Conservation (phyloP, 352 stramenopile species). For the Thalassiosira oceanica region DNA sequence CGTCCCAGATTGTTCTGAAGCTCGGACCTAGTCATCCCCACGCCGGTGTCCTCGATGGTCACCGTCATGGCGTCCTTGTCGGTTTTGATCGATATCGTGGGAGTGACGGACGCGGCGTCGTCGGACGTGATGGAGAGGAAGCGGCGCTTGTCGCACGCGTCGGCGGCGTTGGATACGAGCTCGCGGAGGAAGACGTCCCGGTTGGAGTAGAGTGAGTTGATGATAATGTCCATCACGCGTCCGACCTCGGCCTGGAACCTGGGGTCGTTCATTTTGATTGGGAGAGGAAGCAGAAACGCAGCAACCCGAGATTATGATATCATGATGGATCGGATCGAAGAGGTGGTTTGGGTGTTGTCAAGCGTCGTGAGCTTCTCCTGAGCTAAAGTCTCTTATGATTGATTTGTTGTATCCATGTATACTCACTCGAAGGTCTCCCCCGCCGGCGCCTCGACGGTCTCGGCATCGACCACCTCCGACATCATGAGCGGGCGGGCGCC, state of each 20-base stretch:
- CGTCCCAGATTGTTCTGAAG: constrained; percentile 96
- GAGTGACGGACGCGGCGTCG: constrained; percentile 63
- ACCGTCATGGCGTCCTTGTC: constrained; percentile 93
- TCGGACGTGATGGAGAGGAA: constrained; percentile 94
- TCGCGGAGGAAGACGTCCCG: constrained; percentile 99
- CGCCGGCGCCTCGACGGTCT: too few relatives aligned
- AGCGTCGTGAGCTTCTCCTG: too few relatives aligned
- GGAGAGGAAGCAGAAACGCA: too few relatives aligned
- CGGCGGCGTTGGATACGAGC: constrained; percentile 98
- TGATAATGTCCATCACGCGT: constrained; percentile 99
- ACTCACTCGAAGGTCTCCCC: too few relatives aligned
- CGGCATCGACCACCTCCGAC: too few relatives aligned
- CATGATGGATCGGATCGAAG: too few relatives aligned
- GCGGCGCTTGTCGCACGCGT: constrained; percentile 98
- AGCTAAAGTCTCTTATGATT: too few relatives aligned
- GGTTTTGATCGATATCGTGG: constrained; percentile 95
- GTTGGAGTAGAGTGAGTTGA: constrained; percentile 96
- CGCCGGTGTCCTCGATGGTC: constrained; percentile 96
- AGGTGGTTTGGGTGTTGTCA: too few relatives aligned
- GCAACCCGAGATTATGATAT: too few relatives aligned
- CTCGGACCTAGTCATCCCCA: constrained; percentile 99
- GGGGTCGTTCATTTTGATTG: too few relatives aligned
- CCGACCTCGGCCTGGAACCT: constrained; percentile 92
- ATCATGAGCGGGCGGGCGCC: too few relatives aligned
- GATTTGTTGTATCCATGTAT: too few relatives aligned